Base-by-base conservation (phyloP, 2,329 filamentous ascomycete species). In the Capronia americana region DNA sequence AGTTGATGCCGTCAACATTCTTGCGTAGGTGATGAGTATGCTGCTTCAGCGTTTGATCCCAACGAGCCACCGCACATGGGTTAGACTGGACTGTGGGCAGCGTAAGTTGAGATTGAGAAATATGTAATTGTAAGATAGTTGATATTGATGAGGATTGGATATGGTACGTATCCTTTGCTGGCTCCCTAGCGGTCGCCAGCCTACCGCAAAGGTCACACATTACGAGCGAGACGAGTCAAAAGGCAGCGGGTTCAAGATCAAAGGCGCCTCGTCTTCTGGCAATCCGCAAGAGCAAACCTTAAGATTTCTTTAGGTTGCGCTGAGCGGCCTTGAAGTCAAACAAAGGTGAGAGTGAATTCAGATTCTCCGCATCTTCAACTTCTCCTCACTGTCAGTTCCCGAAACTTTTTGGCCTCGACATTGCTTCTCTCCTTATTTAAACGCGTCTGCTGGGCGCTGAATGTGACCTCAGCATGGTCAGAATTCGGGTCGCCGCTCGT, bases 401-500 rank as follows among this genome's bases (percentile, higher is more conserved):
- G 41, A 26, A 57, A 60, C 56, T 58, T 59, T 63, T 65, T 59
- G 30, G 10, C 11, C 46, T 51, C 44, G 17, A 30, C 26, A 50
- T 54, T 58, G 57, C 41, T 62, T 48, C 57, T 53, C 58, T 56
- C 3, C 28, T 24, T 14, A 51, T 51, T 59, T 8, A 7, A 61
- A 14, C 56, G 51, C 51, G 32, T 57, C 48, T 48, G 24, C 38
- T 38, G 20, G 56, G 38, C 44, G 61, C 54, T 46, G 28, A 55
- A 14, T 12, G 24, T 20, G 28, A 5, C 26, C 28, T 34, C 26
- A 55, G 28, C 14, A 73, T 73, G 71, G 69, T 73, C 67, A 70
- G 67, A 53, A 55, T 73, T 44, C 69, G 61, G 17, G 70, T 73
- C 10, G 65, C 63, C n/a, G 71, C 65, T 28, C 69, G 70, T 50